Evolutionary conservation across 2,329 filamentous ascomycete genomes (phyloP).

Genomic region (Myriosclerotinia scirpicola): DNA sequence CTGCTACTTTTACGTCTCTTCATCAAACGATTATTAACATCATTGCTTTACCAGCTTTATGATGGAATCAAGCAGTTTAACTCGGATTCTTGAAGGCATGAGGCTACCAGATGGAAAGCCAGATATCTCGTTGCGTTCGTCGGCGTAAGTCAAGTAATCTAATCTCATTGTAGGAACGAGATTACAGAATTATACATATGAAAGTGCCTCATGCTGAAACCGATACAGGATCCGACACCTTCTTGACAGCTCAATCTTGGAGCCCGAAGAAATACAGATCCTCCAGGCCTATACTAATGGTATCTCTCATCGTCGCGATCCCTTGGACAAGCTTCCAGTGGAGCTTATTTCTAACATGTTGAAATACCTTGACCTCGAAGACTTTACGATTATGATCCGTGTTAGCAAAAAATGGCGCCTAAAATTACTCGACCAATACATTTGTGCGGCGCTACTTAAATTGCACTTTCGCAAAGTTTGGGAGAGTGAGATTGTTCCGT

Average conservation of each 20-base stretch:
- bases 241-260: slow-evolving; percentile 8
- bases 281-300: slow-evolving; percentile 14
- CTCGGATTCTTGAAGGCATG: not conserved
- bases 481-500: not conserved
- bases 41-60: not conserved
- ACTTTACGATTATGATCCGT: slow-evolving; percentile 30
- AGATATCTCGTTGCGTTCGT: slow-evolving; percentile 13
- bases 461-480: slow-evolving; percentile 27
- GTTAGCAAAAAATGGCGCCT: slow-evolving; percentile 34
- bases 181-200: not conserved
- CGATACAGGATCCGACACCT: slow-evolving; percentile 3
- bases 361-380: slow-evolving; percentile 32
- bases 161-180: not conserved
- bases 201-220: not conserved
- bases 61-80: slow-evolving; percentile 9
- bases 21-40: not conserved
- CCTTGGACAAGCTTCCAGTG: slow-evolving; percentile 26
- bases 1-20: not conserved
- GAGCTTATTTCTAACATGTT: slow-evolving; percentile 32
- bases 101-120: slow-evolving; percentile 15
- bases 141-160: slow-evolving; percentile 11
- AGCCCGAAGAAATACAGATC: slow-evolving; percentile 8
- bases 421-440: slow-evolving; percentile 27
- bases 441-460: slow-evolving; percentile 29
- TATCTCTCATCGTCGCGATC: slow-evolving; percentile 20